Base-by-base conservation (phyloP, 805 yeast genomes). In the Cyberlindnera maritima region DNA sequence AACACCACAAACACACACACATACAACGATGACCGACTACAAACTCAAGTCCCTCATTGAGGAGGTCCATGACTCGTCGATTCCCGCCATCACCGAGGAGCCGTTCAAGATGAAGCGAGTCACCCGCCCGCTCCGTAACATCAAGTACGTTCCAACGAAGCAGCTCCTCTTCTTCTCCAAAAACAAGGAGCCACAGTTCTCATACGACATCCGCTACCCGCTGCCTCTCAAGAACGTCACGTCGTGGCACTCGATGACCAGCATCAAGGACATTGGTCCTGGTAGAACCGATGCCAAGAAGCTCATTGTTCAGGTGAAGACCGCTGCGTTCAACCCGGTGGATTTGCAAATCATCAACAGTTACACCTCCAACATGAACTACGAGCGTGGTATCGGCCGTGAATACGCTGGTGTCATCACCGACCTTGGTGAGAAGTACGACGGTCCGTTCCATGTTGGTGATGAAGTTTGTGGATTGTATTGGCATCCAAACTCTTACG, bases 371-470 rank as follows among this genome's bases (percentile, higher is more conserved):
- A 77, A 80, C 50, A 63, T 79, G 43, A 74, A 71, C 46, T 76
- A 79, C 35, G 77, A 75, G 47, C 75, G 80, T 53, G 90, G 91
- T 8, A 62, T 83, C 25, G 94, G 94, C 1, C 76, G 85, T 55
- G 91, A 84, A 53, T 86, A 77, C 61, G 68, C 80, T 20, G 95
- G 95, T 19, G 66, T 66, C 4, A 67, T 86, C 25, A 69, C 71
- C 4, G 73, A 74, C 25, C 79, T 81, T 18, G 92, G 92, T 9
- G 58, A 63, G 12, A 66, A 68, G n/a, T 56, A 34, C 29, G 36
- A 37, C 13, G 47, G 41, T 18, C 52, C 55, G 11, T 82, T 69
- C 67, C 64, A 63, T 9, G 76, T 68, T 20, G 92, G 91, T 33
- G 86, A 81, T 54, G 72, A 71, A 35, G 89, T 86, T 0, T 76